Evolutionary conservation across 345 rosid species (phyloP), one percentile per base, ranked within the genome.

Genomic region (Corchorus capsularis): DNA sequence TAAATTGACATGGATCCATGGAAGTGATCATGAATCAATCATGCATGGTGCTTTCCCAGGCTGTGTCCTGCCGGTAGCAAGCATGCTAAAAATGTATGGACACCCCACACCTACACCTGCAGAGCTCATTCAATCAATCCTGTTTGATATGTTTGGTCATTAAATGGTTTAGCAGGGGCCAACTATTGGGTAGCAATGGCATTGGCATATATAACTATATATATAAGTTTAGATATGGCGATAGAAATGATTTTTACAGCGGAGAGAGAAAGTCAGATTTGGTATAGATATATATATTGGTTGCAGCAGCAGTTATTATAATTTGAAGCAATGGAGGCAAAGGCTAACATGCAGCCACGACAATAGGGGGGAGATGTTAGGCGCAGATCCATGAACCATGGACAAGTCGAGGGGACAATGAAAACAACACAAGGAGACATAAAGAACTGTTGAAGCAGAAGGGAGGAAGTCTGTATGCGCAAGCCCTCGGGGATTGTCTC

Each of bases 391-490:
- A 77, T 50, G 64, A 55, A 69, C 71, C 71, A n/a, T 37, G 83
- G 83, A 77, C 79, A 81, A 35, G 19, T 76, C 37, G 22, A 72
- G 88, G 84, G 79, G 88, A 81, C 88, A 84, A 41, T 60, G 85
- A 82, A 79, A 77, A 82, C 76, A 74, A 81, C 86, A 63, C 77
- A 47, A 76, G 79, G 85, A 78, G 86, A 88, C 91, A 86, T 61
- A 60, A 61, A 39, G 75, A 82, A 83, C 89, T 83, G 89, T 83
- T 50, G 41, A 75, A 72, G 76, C 85, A 63, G 41, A 61, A 47
- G 70, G 57, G 75, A 56, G 72, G 60, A 41, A 79, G 79, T 63
- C 65, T 77, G 69, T n/a, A 61, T 46, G 13, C n/a, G 54, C 60
- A 75, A 32, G 78, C 59, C 84, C 64, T 41, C 77, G 69, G 59